Conservation (phyloP, 257 asterid species). For the Solanum pinnatisectum region DNA sequence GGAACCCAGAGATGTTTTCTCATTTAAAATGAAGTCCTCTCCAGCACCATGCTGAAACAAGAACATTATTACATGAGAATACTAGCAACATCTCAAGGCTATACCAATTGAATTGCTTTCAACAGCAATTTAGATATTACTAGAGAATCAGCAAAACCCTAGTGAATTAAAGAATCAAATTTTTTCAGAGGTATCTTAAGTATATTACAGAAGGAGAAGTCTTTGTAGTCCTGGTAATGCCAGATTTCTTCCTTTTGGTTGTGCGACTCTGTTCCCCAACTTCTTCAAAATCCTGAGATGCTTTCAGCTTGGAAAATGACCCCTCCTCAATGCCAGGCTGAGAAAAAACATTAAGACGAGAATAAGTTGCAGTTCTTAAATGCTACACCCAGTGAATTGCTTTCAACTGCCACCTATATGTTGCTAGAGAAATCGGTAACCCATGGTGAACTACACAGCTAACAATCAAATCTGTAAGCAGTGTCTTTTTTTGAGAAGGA, state of each 20-base stretch:
- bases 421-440: background rate
- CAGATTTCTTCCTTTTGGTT: background rate
- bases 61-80: background rate
- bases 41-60: conserved; percentile 2
- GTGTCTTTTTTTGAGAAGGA: background rate
- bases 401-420: background rate
- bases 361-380: background rate
- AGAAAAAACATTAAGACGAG: background rate
- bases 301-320: background rate
- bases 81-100: background rate
- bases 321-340: background rate
- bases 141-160: background rate
- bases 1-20: background rate
- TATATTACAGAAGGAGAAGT: background rate
- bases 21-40: background rate
- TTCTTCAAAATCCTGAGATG: background rate
- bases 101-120: background rate
- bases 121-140: background rate
- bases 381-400: background rate
- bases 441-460: background rate
- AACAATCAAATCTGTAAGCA: background rate
- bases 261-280: background rate
- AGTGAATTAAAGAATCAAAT: background rate
- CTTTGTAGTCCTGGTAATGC: background rate
- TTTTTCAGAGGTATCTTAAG: background rate